phyloP scores from a whole-genome alignment of 352 stramenopile genomes.

The Pythium coloratum region DNA sequence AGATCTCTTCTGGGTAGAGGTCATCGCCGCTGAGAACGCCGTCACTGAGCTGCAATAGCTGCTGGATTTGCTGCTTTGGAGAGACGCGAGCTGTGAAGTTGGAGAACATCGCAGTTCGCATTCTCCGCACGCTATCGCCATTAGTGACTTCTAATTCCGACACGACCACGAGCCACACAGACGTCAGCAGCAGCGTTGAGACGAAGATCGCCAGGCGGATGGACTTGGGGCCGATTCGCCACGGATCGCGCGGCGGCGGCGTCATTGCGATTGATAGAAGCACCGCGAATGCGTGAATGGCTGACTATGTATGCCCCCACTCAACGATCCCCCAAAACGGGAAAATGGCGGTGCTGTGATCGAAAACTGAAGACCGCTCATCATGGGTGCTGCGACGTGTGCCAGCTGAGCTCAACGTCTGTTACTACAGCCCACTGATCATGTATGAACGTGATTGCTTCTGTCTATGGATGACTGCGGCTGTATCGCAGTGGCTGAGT shows the following conservation, averaged over 20 bases:
- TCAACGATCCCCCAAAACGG: no score
- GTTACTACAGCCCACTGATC: background rate
- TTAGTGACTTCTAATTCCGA: background rate
- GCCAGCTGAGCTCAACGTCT: background rate
- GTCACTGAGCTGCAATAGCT: background rate
- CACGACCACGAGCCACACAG: background rate
- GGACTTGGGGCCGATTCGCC: background rate
- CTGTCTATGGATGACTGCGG: background rate
- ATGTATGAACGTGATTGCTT: background rate
- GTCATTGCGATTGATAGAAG: background rate
- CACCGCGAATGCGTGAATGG: background rate
- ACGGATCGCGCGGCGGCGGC: background rate
- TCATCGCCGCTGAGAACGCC: background rate
- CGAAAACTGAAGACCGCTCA: background rate
- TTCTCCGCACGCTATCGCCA: background rate
- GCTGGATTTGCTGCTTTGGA: background rate
- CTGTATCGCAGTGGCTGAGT: no score
- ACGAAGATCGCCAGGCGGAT: background rate
- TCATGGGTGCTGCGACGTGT: background rate
- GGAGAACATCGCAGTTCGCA: background rate
- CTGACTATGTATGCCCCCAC: no score
- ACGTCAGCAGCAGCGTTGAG: background rate
- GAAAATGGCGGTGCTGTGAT: background rate
- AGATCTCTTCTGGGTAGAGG: constrained; percentile 12
- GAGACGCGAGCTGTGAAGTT: background rate